A percentile compares a stretch with the other conserved stretches of the same genome.
phyloP scores from a whole-genome alignment of 2,329 filamentous ascomycete species.

The Aspergillus sp. region DNA sequence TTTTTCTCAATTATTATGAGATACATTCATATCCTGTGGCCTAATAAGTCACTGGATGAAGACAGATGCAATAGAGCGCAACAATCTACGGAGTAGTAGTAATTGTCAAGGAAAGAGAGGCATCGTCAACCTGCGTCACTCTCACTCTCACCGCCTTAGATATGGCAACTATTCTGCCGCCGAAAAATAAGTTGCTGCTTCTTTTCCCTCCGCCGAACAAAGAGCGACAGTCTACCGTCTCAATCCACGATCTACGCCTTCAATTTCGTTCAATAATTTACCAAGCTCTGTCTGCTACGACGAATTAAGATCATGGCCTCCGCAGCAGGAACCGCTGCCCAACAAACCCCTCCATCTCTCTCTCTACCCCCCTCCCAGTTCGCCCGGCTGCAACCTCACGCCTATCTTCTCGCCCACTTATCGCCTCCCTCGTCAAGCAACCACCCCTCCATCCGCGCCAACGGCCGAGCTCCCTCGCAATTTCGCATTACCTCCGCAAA shows the following conservation, averaged over 20 bases:
- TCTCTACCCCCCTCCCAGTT: slow-evolving; percentile 68
- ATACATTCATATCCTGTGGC: no score
- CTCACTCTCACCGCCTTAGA: slow-evolving; percentile 14
- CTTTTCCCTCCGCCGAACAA: slow-evolving; percentile 7
- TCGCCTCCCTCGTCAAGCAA: slow-evolving; percentile 54
- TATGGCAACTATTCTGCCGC: slow-evolving; percentile 19
- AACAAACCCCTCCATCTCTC: slow-evolving; percentile 42
- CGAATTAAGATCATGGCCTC: slow-evolving; percentile 21
- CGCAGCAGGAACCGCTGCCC: slow-evolving; percentile 20
- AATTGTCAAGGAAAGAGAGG: neutral
- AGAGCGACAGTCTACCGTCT: neutral
- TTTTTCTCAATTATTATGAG: no score
- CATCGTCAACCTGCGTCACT: neutral
- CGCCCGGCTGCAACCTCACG: slow-evolving; percentile 83
- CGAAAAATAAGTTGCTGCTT: slow-evolving; percentile 21
- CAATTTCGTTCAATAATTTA: neutral
- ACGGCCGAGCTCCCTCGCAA: slow-evolving; percentile 70
- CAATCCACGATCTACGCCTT: neutral
- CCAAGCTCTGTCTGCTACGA: neutral
- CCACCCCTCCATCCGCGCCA: slow-evolving; percentile 68
- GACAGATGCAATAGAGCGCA: neutral
- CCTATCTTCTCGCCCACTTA: slow-evolving; percentile 87
- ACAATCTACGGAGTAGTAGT: neutral
- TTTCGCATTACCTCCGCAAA: slow-evolving; percentile 75
- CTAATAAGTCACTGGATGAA: no score